phyloP scores from a whole-genome alignment of 371 early-diverging fungal species.

The Catenaria anguillulae region DNA sequence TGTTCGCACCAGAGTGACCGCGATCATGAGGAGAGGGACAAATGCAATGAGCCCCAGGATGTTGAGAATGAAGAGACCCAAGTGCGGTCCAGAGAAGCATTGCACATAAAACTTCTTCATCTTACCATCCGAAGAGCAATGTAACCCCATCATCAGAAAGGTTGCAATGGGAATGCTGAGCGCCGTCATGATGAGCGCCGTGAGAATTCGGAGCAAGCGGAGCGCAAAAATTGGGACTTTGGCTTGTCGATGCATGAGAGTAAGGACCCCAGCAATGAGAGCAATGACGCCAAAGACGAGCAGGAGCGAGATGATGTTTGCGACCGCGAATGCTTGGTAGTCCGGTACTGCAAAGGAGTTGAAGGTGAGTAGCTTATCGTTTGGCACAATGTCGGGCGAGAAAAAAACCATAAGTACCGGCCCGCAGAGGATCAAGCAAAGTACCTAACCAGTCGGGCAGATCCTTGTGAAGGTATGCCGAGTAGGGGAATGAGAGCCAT shows the following conservation, averaged over 20 bases:
- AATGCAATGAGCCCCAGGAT: background rate
- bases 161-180: background rate
- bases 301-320: no score
- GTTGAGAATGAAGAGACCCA: background rate
- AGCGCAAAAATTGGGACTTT: background rate
- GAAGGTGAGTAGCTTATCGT: no score
- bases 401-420: background rate
- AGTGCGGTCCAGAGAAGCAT: background rate
- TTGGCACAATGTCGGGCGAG: background rate
- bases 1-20: no score
- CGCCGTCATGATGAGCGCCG: background rate
- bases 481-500: background rate
- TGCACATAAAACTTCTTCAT: background rate
- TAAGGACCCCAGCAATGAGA: background rate
- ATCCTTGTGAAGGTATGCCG: background rate
- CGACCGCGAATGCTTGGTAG: background rate
- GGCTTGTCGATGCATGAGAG: background rate
- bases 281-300: background rate
- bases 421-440: background rate
- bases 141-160: background rate
- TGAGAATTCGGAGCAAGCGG: background rate
- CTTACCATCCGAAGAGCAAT: background rate
- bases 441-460: background rate
- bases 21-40: background rate
- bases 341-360: no score